Conservation (phyloP, 2,329 filamentous ascomycete genomes). For the Ceratocystis huliohia region DNA sequence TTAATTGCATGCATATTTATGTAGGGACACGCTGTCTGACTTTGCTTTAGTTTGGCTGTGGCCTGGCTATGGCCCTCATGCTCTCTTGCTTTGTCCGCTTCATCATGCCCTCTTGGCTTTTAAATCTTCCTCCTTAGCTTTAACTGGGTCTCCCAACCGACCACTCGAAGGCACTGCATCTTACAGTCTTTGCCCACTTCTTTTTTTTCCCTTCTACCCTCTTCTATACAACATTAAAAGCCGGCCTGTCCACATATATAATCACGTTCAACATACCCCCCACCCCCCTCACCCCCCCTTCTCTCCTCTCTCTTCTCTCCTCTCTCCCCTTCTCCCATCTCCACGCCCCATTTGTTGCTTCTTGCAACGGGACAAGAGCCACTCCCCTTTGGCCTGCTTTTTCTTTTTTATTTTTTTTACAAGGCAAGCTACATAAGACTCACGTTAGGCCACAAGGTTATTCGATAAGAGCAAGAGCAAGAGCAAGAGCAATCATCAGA, state of each 20-base stretch:
- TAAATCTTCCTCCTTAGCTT: not conserved
- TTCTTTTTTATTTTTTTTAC: not conserved
- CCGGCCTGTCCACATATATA: not conserved
- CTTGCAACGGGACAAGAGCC: not conserved
- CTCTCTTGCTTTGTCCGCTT: slow-evolving; percentile 1
- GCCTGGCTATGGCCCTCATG: not conserved
- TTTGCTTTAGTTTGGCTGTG: not conserved
- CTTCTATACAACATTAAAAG: not conserved
- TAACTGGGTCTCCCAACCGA: slow-evolving; percentile 1
- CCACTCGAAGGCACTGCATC: not conserved
- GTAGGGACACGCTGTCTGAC: not conserved
- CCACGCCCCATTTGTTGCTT: not conserved
- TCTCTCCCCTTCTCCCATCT: not conserved
- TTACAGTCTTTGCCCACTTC: not conserved
- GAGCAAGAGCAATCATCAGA: slow-evolving; percentile 9
- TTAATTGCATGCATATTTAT: not conserved
- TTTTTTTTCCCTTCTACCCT: not conserved
- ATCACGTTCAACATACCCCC: not conserved
- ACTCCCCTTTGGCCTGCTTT: not conserved
- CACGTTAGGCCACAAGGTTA: not conserved
- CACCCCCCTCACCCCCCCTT: not conserved
- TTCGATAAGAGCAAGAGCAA: no score
- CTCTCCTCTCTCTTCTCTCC: not conserved
- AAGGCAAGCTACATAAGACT: not conserved
- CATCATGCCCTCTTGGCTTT: not conserved